Evolutionary conservation across 2,329 filamentous ascomycete species (phyloP), one percentile per base, ranked within the genome.

Genomic region (Penicillium sp.): DNA sequence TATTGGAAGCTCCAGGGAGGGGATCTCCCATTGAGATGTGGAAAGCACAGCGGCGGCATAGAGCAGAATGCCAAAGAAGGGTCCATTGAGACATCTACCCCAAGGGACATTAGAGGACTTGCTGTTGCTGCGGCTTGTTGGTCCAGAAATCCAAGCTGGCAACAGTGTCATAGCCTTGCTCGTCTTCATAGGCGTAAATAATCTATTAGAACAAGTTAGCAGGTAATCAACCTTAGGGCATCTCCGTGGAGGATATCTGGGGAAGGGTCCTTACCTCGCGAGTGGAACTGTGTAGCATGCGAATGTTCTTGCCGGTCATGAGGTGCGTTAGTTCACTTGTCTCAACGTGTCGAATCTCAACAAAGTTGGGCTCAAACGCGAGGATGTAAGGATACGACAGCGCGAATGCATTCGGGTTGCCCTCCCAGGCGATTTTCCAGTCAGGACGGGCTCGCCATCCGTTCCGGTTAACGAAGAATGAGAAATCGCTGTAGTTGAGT

Each of bases 381-480:
- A 99, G 76, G 56, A 99, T 96, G 80, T 95, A 99, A 40, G 93
- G 93, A 64, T 95, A 95, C 59, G 90, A 95, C 46, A 97, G 84
- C 1, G 93, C 93, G 71, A 99, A 99, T 50, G 85, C 86, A 63
- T 89, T 87, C 34, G 93, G 93, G 37, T 84, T 88, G 49, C 93
- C 93, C 75, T 99, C 93, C 93, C 93, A 99, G 56, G 92, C 87
- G 65, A 99, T 95, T 63, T 87, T 86, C 93, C 93, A 99, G 71
- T 99, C 93, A 4, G 91, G 90, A 63, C 91, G 81, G 46, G 92
- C 92, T 55, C 93, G 84, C 93, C 93, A 99, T 31, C 93, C 93
- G 69, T 99, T 97, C 63, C 93, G 84, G 72, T 99, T 97, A 67
- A 99, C 93, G 65, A 97, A 99, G 81, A 99, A 99, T 11, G 89